Evolutionary conservation across 2,329 filamentous ascomycete genomes (phyloP).

Genomic region (Tolypocladium tropicale): DNA sequence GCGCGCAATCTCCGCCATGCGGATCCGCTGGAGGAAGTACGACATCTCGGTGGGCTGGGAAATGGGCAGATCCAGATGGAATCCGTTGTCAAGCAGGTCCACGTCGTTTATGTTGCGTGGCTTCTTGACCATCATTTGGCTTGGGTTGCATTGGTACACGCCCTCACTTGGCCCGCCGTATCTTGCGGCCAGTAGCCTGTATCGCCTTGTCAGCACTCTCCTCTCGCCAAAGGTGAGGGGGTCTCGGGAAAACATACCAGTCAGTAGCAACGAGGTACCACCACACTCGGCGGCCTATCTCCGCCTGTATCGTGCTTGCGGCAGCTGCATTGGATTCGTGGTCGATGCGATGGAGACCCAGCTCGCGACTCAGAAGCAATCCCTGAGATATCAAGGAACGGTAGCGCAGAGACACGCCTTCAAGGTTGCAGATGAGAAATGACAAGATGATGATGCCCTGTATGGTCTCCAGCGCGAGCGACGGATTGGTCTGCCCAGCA

Average conservation of each 20-base stretch:
- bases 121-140: constrained; percentile 1
- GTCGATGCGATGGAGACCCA: neutral
- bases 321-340: neutral
- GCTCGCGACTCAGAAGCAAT: neutral
- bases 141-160: neutral
- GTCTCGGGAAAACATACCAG: neutral
- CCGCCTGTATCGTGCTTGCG: neutral
- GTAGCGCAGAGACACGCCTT: neutral
- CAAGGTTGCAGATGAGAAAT: neutral
- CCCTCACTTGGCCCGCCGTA: neutral
- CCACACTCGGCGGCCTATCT: neutral
- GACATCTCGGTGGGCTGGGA: neutral
- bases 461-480: neutral
- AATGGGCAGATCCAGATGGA: neutral
- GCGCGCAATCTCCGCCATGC: neutral
- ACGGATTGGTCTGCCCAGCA: neutral
- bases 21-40: constrained; percentile 1
- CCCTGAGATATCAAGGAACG: neutral
- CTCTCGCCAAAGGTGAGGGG: neutral
- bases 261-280: neutral
- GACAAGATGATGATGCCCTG: neutral
- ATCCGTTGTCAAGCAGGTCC: neutral
- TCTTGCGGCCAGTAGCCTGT: neutral
- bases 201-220: neutral
- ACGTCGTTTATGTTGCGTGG: neutral